Evolutionary conservation across 768 basidiomycete genomes (phyloP).

Genomic region (Russula sp.): DNA sequence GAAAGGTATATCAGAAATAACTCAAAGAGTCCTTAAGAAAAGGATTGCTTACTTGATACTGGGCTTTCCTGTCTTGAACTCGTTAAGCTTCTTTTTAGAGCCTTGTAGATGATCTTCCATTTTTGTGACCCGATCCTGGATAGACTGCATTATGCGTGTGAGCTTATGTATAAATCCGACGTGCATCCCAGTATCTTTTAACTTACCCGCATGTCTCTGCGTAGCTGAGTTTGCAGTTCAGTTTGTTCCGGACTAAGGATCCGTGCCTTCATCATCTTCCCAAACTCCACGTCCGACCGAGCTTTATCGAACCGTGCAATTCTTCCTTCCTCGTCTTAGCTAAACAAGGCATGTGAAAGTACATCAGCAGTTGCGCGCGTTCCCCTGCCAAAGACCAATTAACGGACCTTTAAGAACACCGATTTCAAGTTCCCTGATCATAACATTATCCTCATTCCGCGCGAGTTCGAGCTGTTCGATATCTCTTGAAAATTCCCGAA

Average conservation of each 20-base stretch:
- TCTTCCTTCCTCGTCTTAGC: slow-evolving; percentile 83
- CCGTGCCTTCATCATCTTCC: slow-evolving; percentile 43
- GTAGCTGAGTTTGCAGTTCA: slow-evolving; percentile 74
- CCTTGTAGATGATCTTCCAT: slow-evolving; percentile 26
- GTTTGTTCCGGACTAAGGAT: slow-evolving; percentile 73
- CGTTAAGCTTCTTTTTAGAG: slow-evolving; percentile 26
- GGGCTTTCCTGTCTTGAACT: slow-evolving; percentile 27
- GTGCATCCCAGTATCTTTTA: slow-evolving; percentile 11
- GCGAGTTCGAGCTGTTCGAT: slow-evolving; percentile 48
- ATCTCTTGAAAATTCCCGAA: slow-evolving; percentile 51
- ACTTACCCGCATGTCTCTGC: slow-evolving; percentile 67
- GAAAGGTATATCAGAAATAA: slow-evolving; percentile 13
- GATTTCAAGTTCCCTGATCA: slow-evolving; percentile 57
- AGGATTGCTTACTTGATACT: slow-evolving; percentile 10
- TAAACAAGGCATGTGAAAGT: slow-evolving; percentile 34
- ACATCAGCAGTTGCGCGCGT: slow-evolving; percentile 10
- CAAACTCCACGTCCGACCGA: slow-evolving; percentile 72
- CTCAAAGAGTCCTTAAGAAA: too few relatives aligned
- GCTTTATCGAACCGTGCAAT: slow-evolving; percentile 77
- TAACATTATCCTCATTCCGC: slow-evolving; percentile 42
- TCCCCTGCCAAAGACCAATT: background rate
- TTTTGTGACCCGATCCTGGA: slow-evolving; percentile 25
- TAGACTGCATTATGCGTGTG: slow-evolving; percentile 14
- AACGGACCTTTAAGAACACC: slow-evolving; percentile 63
- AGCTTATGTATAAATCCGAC: background rate